Base-by-base conservation (phyloP, 768 basidiomycete genomes). In the Tephrocybe rancida region DNA sequence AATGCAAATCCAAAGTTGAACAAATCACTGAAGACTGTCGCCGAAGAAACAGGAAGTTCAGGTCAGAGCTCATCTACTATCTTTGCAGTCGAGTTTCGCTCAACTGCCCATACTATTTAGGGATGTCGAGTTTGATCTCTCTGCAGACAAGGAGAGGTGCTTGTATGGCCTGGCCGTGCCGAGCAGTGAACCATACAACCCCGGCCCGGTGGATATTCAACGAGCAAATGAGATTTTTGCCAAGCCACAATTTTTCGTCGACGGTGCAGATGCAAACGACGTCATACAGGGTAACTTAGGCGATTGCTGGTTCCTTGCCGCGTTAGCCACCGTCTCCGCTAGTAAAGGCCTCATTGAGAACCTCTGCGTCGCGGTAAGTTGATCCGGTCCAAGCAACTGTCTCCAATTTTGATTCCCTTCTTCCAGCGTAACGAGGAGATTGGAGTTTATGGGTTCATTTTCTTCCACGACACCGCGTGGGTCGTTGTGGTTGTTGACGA, bases 61-160 rank as follows among this genome's bases (percentile, higher is more conserved):
- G 82, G 81, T 82, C 14, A n/a, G n/a, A 37, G 14, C 14, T 37
- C 35, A 13, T 37, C 5, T 16, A 9, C n/a, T 16, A 13, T 37
- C 8, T 6, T 37, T 16, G 16, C 35, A 37, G 4, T 16, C 4
- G 7, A 53, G n/a, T 71, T 39, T 50, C n/a, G 16, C 39, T 27
- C 19, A 18, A 13, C 18, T 18, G 37, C n/a, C n/a, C 37, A n/a
- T n/a, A 6, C 35, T 16, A 16, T 16, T 37, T 27, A 81, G 83
- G 59, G 83, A 85, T 64, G 67, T 80, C 21, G 82, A 82, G 57
- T 84, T 83, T 52, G 83, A 84, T 58, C 62, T 81, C 5, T 76
- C 75, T 47, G 71, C 70, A 32, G 77, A 81, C 58, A 42, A 50
- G 30, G 52, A 61, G 2, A 63, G 62, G 9, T 81, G 80, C 57